Evolutionary conservation across 495 filamentous ascomycete species (phyloP), one percentile per base, ranked within the genome.

Genomic region (Hypoxylon lienhwacheense): DNA sequence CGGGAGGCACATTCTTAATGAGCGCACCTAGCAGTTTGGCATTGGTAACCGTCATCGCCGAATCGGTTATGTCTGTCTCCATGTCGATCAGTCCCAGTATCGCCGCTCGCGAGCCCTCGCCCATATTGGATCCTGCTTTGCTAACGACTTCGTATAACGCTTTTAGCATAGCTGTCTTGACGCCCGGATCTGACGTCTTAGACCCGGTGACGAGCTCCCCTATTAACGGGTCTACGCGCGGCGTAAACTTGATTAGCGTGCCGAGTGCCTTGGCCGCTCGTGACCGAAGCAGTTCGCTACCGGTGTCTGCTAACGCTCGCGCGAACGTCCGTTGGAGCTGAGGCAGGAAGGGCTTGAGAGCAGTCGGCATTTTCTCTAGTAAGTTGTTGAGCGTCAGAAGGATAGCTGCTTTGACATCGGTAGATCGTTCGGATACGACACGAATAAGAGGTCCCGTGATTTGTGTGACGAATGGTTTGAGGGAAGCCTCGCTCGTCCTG

Each of bases 281-380:
- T 43, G 85, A 87, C 45, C 93, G 83, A 54, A 97, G 73, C 12
- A 90, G 73, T 47, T 97, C 95, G 68, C 92, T 97, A 6, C 91
- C 88, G 1, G 91, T 85, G 69, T 98, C 93, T 0, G 93, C 93
- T 15, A 98, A 76, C 41, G 89, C 91, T 74, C 96, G 92, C 24
- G 93, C 91, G 74, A 98, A 98, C 0, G 93, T 97, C 22, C 93
- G 80, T 70, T 98, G 93, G 26, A 98, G 83, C 67, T 98, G 93
- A 7, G 93, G 93, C 59, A 98, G 65, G 83, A 98, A 98, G 2
- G 93, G 93, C 71, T 97, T 97, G 32, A 98, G 81, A 49, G 91
- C 89, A 12, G 89, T 83, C 4, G 93, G 95, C 68, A 98, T 97
- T 79, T 97, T 98, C 73, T 96, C 88, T 10, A 98, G 78, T 7